phyloP scores from a whole-genome alignment of 306 rosid genomes.

The Cicer pinnatifidum region DNA sequence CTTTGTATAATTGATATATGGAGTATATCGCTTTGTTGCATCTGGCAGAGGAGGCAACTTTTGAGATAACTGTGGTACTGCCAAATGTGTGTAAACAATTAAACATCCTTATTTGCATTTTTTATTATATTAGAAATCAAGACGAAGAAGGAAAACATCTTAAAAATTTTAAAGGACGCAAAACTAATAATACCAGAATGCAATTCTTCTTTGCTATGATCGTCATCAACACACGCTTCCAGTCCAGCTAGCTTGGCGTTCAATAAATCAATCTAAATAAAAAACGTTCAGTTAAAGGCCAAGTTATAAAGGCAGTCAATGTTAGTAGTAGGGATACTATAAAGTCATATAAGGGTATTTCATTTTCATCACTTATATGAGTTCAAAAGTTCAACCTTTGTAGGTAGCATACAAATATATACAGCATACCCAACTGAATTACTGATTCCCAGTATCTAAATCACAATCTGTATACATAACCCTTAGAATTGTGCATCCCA shows the following conservation, averaged over 20 bases:
- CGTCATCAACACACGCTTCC: slow-evolving; percentile 52
- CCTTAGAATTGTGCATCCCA: not conserved
- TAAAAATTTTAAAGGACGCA: slow-evolving; percentile 33
- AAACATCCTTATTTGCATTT: slow-evolving; percentile 52
- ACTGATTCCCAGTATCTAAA: slow-evolving; percentile 22
- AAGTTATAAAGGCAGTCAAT: slow-evolving; percentile 25
- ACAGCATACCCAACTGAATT: slow-evolving; percentile 12
- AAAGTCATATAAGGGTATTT: slow-evolving; percentile 8
- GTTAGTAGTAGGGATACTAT: slow-evolving; percentile 9
- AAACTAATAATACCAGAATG: slow-evolving; percentile 60
- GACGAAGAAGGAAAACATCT: not conserved
- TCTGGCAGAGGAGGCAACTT: slow-evolving; percentile 56
- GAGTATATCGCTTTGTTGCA: slow-evolving; percentile 63
- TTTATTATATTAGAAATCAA: slow-evolving; percentile 35
- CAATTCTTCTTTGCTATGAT: slow-evolving; percentile 44
- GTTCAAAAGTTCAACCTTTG: not conserved
- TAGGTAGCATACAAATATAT: not conserved
- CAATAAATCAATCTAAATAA: slow-evolving; percentile 68
- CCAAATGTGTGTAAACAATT: slow-evolving; percentile 44
- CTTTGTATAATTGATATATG: slow-evolving; percentile 76
- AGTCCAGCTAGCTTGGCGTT: slow-evolving; percentile 64
- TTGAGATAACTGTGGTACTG: slow-evolving; percentile 51
- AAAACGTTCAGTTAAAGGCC: slow-evolving; percentile 26
- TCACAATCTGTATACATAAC: not conserved
- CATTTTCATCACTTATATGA: slow-evolving; percentile 10